phyloP scores from a whole-genome alignment of 441 rosid species.

The Corymbia calophylla region DNA sequence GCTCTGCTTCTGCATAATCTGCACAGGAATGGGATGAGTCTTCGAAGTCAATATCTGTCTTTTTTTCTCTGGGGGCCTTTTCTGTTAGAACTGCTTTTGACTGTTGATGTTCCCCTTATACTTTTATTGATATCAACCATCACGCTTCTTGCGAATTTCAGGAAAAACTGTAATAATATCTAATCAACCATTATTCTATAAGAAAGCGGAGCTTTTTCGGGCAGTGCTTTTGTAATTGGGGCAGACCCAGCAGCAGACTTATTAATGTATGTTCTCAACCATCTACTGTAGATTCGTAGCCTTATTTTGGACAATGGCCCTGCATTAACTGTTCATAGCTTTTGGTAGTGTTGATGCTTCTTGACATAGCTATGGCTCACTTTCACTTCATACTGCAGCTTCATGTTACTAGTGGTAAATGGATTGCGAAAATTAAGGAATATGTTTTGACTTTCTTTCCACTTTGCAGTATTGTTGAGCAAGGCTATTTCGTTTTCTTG shows the following conservation, averaged over 20 bases:
- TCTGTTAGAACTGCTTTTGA: neutral
- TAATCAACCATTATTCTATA: slow-evolving; percentile 88
- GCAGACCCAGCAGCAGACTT: slow-evolving; percentile 89
- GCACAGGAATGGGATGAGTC: neutral
- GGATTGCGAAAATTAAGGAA: neutral
- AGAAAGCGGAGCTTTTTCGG: slow-evolving; percentile 90
- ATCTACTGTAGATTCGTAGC: neutral
- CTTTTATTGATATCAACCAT: neutral
- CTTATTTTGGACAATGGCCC: neutral
- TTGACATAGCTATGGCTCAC: neutral
- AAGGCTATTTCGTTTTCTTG: neutral
- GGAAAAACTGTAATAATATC: slow-evolving; percentile 83
- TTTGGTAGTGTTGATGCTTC: neutral
- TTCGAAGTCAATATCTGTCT: neutral
- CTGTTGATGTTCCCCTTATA: neutral
- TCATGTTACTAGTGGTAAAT: neutral
- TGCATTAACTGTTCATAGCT: neutral
- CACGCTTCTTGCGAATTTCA: neutral
- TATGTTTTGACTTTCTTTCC: neutral
- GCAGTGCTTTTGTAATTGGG: slow-evolving; percentile 91
- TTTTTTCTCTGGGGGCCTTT: neutral
- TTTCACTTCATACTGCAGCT: neutral
- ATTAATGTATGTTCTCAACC: slow-evolving; percentile 44
- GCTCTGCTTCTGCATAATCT: neutral
- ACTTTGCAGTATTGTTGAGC: neutral